Conservation (phyloP, 2,329 filamentous ascomycete species). For the Scedosporium apiospermum region DNA sequence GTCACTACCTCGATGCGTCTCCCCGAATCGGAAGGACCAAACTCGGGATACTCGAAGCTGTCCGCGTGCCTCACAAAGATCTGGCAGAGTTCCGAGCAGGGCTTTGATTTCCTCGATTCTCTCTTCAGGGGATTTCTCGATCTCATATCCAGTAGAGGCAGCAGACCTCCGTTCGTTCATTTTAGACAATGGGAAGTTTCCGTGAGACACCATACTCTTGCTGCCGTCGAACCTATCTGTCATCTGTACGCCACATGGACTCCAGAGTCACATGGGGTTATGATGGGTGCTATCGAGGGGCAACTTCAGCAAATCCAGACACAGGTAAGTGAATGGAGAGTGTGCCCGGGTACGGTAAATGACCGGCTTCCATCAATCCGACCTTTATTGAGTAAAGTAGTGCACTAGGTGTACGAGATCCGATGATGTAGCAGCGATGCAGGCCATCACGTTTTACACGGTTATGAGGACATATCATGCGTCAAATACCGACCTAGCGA, state of each 20-base stretch:
- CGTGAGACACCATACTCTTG: background rate
- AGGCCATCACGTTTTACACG: background rate
- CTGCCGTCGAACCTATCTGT: background rate
- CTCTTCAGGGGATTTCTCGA: background rate
- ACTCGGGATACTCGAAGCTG: background rate
- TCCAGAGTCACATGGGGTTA: background rate
- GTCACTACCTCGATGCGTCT: background rate
- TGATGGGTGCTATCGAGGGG: background rate
- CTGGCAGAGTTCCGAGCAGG: slow-evolving; percentile 1
- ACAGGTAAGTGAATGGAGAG: background rate
- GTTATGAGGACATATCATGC: background rate
- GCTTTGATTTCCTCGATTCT: background rate
- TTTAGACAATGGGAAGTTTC: background rate
- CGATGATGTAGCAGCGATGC: background rate
- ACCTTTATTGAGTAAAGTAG: background rate
- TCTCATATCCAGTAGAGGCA: background rate
- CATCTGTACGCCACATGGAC: background rate
- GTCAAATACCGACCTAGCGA: background rate
- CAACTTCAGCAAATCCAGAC: background rate
- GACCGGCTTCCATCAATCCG: background rate
- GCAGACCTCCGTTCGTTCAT: background rate
- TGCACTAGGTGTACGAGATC: background rate
- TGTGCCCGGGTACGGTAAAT: background rate
- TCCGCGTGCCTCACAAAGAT: background rate
- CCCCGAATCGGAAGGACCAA: background rate